A percentile compares a stretch with the other conserved stretches of the same genome.
Evolutionary conservation across 1,139 yeast genomes (phyloP).

Genomic region (Suhomyces kunorum): DNA sequence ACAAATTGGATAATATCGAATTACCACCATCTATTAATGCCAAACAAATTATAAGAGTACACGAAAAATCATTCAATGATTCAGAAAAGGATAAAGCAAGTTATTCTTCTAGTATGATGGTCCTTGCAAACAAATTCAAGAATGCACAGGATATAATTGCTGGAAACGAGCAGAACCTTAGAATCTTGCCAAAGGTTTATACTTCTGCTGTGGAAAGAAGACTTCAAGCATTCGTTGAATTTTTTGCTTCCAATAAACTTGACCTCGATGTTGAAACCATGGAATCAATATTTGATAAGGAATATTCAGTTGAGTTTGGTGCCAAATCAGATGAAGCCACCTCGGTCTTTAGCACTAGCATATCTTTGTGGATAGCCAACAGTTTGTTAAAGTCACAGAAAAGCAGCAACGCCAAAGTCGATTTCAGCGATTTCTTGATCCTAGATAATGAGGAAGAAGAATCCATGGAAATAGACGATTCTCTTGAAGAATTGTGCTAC

Average conservation of each 20-base stretch:
- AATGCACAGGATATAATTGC: slow-evolving; percentile 4
- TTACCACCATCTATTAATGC: slow-evolving; percentile 45
- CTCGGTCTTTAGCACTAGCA: slow-evolving; percentile 9
- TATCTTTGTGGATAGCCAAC: slow-evolving; percentile 37
- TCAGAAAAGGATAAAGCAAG: slow-evolving; percentile 6
- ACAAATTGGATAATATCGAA: slow-evolving; percentile 38
- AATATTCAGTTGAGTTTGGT: not conserved
- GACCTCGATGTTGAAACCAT: slow-evolving; percentile 1
- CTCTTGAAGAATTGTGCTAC: slow-evolving; percentile 22
- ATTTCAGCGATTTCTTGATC: slow-evolving; percentile 27
- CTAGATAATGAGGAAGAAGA: slow-evolving; percentile 18
- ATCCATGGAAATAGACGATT: slow-evolving; percentile 12
- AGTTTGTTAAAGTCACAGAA: slow-evolving; percentile 11
- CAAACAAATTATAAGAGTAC: slow-evolving; percentile 25
- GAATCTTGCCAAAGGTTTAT: slow-evolving; percentile 12
- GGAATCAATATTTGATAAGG: slow-evolving; percentile 13
- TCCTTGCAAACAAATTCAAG: slow-evolving; percentile 20
- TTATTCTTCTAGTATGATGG: slow-evolving; percentile 22
- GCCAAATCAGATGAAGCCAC: not conserved
- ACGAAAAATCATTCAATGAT: slow-evolving; percentile 2
- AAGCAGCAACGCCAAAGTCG: slow-evolving; percentile 7
- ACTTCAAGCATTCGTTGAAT: slow-evolving; percentile 11
- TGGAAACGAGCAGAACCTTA: not conserved
- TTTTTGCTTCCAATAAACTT: slow-evolving; percentile 6
- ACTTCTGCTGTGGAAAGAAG: slow-evolving; percentile 13